These are phyloP conservation scores for Cercospora nicotianae DNA, from an alignment of 2,329 filamentous ascomycete species.

Conservation along the genomic window DNA sequence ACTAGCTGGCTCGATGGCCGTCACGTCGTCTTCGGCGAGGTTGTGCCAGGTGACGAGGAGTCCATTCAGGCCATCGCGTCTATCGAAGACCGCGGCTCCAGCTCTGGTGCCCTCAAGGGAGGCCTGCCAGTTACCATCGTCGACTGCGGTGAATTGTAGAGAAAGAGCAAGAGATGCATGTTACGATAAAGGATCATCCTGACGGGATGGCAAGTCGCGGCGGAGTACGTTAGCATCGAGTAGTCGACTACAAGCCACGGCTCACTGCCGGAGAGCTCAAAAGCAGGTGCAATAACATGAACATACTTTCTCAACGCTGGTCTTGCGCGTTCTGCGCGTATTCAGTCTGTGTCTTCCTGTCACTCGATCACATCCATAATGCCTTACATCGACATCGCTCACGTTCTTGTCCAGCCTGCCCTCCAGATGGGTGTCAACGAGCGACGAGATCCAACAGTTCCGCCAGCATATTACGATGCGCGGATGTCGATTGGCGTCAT, in stretches of 20 bases:
- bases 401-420: background rate
- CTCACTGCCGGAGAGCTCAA: conserved; percentile 14
- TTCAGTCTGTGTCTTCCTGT: background rate
- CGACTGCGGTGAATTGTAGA: conserved; percentile 46
- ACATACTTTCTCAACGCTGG: conserved; percentile 6
- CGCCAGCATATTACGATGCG: background rate
- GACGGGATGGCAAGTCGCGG: background rate
- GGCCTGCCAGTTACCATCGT: conserved; percentile 53
- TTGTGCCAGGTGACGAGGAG: conserved; percentile 54
- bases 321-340: background rate
- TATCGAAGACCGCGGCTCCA: conserved; percentile 60
- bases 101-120: conserved; percentile 53
- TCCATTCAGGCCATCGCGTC: conserved; percentile 58
- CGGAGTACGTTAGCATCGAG: background rate
- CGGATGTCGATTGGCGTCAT: background rate
- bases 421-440: background rate
- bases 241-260: background rate
- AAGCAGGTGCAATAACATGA: conserved; percentile 26
- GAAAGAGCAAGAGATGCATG: conserved; percentile 20
- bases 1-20: conserved; percentile 72
- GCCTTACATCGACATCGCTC: background rate
- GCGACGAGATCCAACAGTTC: background rate
- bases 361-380: background rate
- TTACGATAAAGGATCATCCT: background rate
- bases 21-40: conserved; percentile 83